A percentile compares a stretch with the other conserved stretches of the same genome.
Conservation (phyloP, 2,329 filamentous ascomycete genomes). For the Cladosporium sp. region DNA sequence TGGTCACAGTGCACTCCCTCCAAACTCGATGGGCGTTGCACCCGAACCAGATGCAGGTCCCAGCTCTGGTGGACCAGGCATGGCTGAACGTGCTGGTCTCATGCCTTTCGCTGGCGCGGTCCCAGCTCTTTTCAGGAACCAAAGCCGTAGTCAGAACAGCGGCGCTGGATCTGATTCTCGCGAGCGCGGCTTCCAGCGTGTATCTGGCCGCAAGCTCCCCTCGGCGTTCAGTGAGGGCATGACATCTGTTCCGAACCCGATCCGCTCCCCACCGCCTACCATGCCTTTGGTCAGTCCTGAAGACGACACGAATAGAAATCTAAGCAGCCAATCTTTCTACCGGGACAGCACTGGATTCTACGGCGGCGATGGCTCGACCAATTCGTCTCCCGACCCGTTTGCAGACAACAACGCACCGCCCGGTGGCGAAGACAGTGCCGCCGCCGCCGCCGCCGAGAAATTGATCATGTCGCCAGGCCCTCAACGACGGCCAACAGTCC, state of each 20-base stretch:
- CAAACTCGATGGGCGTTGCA: slow-evolving; percentile 16
- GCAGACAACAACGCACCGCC: slow-evolving; percentile 6
- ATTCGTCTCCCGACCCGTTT: slow-evolving; percentile 12
- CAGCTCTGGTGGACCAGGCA: slow-evolving; percentile 29
- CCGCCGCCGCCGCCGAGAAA: slow-evolving; percentile 13
- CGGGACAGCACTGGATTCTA: slow-evolving; percentile 42
- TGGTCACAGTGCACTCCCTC: slow-evolving; percentile 25
- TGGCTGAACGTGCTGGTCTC: slow-evolving; percentile 38
- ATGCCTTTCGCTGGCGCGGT: slow-evolving; percentile 35
- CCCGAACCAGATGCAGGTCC: slow-evolving; percentile 13
- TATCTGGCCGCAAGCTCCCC: slow-evolving; percentile 47
- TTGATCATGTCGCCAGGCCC: slow-evolving; percentile 32
- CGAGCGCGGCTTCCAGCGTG: slow-evolving; percentile 44
- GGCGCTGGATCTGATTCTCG: slow-evolving; percentile 19
- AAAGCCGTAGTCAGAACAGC: slow-evolving; percentile 24
- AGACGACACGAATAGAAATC: slow-evolving; percentile 14
- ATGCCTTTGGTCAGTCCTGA: slow-evolving; percentile 14
- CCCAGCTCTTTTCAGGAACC: slow-evolving; percentile 34
- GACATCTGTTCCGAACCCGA: slow-evolving; percentile 30
- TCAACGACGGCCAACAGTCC: slow-evolving; percentile 29
- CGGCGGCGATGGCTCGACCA: slow-evolving; percentile 31
- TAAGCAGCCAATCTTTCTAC: slow-evolving; percentile 39
- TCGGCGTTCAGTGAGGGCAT: slow-evolving; percentile 47
- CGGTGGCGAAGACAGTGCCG: too few relatives aligned
- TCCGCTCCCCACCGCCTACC: slow-evolving; percentile 12